Evolutionary conservation across 305 asterid genomes (phyloP).

Genomic region (Solanum hybrid): DNA sequence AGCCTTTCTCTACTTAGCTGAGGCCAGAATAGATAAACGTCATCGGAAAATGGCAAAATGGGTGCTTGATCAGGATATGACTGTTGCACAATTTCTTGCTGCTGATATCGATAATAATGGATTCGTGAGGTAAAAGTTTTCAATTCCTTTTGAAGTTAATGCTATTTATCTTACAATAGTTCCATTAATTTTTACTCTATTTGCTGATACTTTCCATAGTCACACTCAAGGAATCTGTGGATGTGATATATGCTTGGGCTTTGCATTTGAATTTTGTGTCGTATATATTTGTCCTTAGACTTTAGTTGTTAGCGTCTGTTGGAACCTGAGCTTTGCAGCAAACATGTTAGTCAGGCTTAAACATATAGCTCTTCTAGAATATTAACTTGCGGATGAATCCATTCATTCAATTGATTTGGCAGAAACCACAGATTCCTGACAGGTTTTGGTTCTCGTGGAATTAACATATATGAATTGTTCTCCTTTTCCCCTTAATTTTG

Average conservation of each 20-base stretch:
- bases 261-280: neutral
- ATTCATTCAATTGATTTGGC: neutral
- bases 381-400: neutral
- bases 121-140: conserved; percentile 51
- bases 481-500: neutral
- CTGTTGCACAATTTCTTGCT: conserved; percentile 87
- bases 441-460: neutral
- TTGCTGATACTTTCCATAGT: neutral
- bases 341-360: neutral
- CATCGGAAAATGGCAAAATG: conserved; percentile 80
- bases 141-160: conserved; percentile 4
- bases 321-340: neutral
- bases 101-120: conserved; percentile 91
- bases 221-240: neutral
- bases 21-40: conserved; percentile 83
- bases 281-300: neutral
- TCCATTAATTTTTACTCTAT: neutral
- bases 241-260: neutral
- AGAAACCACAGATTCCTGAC: neutral
- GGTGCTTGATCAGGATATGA: conserved; percentile 88
- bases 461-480: neutral
- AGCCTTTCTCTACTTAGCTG: conserved; percentile 92
- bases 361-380: neutral
- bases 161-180: conserved; percentile 2
- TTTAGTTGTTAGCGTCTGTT: neutral